phyloP scores from a whole-genome alignment of 2,329 filamentous ascomycete genomes.

The Pseudogymnoascus sp. region DNA sequence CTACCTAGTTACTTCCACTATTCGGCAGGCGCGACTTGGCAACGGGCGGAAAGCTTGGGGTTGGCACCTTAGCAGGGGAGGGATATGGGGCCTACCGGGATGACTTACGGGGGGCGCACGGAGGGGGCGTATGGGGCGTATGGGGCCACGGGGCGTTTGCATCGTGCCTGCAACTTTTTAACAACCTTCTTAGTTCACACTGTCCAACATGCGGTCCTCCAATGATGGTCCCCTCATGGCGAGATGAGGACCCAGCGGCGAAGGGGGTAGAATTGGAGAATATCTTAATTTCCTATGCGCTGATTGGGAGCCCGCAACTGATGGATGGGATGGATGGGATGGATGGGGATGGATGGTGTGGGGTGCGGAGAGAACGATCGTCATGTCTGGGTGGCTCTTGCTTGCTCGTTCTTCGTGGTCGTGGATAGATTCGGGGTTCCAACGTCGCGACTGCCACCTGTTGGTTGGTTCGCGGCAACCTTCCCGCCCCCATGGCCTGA shows the following conservation, averaged over 20 bases:
- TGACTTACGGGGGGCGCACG: neutral
- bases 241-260: slow-evolving; percentile 7
- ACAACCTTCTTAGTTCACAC: neutral
- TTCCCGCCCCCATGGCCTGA: slow-evolving; percentile 1
- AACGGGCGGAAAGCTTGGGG: slow-evolving; percentile 4
- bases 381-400: neutral
- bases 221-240: neutral
- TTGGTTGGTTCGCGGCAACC: neutral
- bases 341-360: neutral
- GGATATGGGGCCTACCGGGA: neutral
- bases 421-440: neutral
- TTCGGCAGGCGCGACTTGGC: slow-evolving; percentile 1
- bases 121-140: neutral
- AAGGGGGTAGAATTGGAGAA: slow-evolving; percentile 6
- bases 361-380: slow-evolving; percentile 4
- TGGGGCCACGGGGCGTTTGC: neutral
- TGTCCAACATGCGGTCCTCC: slow-evolving; percentile 4
- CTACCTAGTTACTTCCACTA: neutral
- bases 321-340: neutral
- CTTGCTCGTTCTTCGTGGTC: neutral
- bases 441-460: neutral
- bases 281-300: neutral
- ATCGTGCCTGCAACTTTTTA: neutral
- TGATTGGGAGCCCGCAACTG: slow-evolving; percentile 3
- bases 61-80: neutral